phyloP scores from a whole-genome alignment of 2,329 filamentous ascomycete genomes.

The Ophiocordyceps camponoti-floridani region DNA sequence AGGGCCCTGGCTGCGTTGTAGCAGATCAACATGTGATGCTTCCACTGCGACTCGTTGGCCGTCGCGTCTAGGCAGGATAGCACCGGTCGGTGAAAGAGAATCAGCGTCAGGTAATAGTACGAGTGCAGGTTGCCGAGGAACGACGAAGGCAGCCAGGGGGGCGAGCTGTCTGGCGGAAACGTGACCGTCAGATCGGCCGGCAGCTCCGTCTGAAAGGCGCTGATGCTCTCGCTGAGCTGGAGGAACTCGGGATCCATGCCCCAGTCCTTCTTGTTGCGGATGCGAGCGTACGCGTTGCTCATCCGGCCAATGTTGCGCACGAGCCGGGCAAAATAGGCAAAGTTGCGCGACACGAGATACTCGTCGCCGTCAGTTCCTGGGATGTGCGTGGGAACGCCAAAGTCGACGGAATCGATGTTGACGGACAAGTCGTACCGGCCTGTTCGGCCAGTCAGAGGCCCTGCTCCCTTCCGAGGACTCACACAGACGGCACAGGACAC shows the following conservation, averaged over 20 bases:
- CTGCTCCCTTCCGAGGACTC: background rate
- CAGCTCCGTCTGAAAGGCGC: slow-evolving; percentile 57
- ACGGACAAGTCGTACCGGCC: slow-evolving; percentile 67
- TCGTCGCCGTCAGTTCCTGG: slow-evolving; percentile 58
- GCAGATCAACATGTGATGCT: slow-evolving; percentile 70
- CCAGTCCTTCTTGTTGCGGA: slow-evolving; percentile 72
- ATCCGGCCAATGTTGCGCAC: slow-evolving; percentile 64
- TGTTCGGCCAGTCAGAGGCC: slow-evolving; percentile 12
- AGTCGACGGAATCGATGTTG: slow-evolving; percentile 57
- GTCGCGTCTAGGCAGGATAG: slow-evolving; percentile 62
- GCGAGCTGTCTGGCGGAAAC: slow-evolving; percentile 60
- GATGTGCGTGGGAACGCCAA: slow-evolving; percentile 44
- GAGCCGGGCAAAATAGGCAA: slow-evolving; percentile 61
- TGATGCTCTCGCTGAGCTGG: slow-evolving; percentile 59
- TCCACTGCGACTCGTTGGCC: slow-evolving; percentile 58
- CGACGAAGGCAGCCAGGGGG: slow-evolving; percentile 72
- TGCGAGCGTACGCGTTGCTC: slow-evolving; percentile 53
- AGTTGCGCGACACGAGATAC: slow-evolving; percentile 64
- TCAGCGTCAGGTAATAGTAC: slow-evolving; percentile 71
- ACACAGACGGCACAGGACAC: background rate
- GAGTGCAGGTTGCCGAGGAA: slow-evolving; percentile 80
- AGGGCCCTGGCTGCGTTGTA: slow-evolving; percentile 71
- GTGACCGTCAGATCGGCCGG: slow-evolving; percentile 62
- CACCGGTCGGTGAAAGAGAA: slow-evolving; percentile 78
- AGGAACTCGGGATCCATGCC: slow-evolving; percentile 70